Conservation (phyloP, 345 rosid species). For the Rhodamnia argentea region DNA sequence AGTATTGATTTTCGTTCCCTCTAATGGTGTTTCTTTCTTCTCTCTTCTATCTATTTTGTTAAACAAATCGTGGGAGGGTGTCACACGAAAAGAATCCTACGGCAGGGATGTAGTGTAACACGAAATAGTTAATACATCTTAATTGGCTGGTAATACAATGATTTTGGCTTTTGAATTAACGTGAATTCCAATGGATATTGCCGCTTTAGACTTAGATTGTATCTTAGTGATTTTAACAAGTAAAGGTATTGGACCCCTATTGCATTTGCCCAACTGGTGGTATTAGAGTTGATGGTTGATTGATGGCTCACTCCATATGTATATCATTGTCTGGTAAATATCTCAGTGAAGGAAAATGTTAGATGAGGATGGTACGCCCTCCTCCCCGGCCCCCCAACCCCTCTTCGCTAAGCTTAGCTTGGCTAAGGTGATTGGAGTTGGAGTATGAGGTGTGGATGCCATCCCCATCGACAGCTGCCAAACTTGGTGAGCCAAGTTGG, state of each 20-base stretch:
- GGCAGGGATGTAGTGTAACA: background rate
- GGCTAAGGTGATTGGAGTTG: background rate
- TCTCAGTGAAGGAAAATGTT: background rate
- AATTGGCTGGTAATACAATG: background rate
- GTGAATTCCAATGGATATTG: background rate
- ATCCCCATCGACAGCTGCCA: background rate
- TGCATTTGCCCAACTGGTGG: background rate
- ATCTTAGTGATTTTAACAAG: background rate
- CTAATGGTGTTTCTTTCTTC: background rate
- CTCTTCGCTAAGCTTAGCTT: background rate
- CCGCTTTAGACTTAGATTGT: background rate
- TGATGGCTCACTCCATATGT: background rate
- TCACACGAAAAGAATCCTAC: background rate
- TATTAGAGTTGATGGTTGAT: background rate
- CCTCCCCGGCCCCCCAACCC: too few relatives aligned
- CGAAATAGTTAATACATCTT: background rate
- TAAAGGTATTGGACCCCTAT: background rate
- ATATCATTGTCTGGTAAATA: background rate
- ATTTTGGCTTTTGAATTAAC: background rate
- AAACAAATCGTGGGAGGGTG: background rate
- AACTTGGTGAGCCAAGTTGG: background rate
- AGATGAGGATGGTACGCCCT: too few relatives aligned
- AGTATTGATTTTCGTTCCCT: background rate
- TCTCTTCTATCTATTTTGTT: background rate
- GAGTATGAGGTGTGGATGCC: background rate